These are phyloP conservation scores for Coemansia sp. DNA, from an alignment of 192 early-diverging fungal species.

Conservation along the genomic window DNA sequence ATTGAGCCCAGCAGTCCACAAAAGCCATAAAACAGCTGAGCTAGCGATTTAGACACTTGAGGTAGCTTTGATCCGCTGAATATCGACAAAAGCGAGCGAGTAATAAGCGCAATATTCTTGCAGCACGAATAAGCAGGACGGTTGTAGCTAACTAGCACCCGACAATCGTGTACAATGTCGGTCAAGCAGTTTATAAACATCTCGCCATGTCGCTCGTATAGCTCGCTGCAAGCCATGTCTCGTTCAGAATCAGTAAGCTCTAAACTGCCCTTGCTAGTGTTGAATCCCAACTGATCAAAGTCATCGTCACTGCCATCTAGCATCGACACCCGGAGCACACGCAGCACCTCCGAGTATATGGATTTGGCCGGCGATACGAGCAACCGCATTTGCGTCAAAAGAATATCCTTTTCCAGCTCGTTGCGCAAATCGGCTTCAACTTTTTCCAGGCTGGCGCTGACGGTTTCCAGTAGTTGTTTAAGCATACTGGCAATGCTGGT, in stretches of 20 bases:
- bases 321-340: slow-evolving; percentile 17
- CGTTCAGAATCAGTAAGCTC: slow-evolving; percentile 22
- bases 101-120: slow-evolving; percentile 26
- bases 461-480: slow-evolving; percentile 15
- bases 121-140: slow-evolving; percentile 40
- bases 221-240: slow-evolving; percentile 41
- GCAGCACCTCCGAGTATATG: slow-evolving; percentile 17
- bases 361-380: slow-evolving; percentile 31
- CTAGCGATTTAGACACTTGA: slow-evolving; percentile 27
- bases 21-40: slow-evolving; percentile 40
- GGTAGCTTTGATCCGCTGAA: slow-evolving; percentile 14
- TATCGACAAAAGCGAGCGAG: slow-evolving; percentile 23
- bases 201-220: slow-evolving; percentile 31
- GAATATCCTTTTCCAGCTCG: slow-evolving; percentile 28
- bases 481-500: slow-evolving; percentile 16
- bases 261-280: not conserved
- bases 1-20: slow-evolving; percentile 42
- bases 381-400: slow-evolving; percentile 21
- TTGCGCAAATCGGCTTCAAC: slow-evolving; percentile 15
- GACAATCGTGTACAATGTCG: slow-evolving; percentile 33
- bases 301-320: slow-evolving; percentile 15
- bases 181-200: slow-evolving; percentile 22
- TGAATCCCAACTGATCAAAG: not conserved
- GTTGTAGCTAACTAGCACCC: slow-evolving; percentile 28
- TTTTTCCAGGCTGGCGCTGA: slow-evolving; percentile 18